Base-by-base conservation (phyloP, 352 stramenopile genomes). In the Halophytophthora batemanensis region DNA sequence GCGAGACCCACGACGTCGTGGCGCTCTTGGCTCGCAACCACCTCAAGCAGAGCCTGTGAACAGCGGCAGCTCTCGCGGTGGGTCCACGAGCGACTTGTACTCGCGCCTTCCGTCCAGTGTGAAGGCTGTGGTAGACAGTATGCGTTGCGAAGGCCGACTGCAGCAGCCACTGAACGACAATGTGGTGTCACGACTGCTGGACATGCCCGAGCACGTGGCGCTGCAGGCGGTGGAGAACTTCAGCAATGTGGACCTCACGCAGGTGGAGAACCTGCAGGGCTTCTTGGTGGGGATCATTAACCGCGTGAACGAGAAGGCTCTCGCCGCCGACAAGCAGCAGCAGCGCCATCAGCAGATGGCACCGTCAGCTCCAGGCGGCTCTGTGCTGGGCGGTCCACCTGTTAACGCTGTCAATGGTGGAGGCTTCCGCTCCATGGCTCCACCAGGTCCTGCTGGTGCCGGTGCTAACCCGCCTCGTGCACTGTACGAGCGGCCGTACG, bases 251-350 rank as follows among this genome's bases (percentile, higher is more conserved):
- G 80, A 93, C 62, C 52, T 90, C 11, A 59, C 73, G n/a, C 74
- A 86, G 28, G 71, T 93, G 28, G 66, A 73, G n/a, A 90, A 90
- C 53, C 45, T 91, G 21, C 73, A 91, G 51, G 78, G 78, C 13
- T 93, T 93, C 56, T 64, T 93, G 2, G 76, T 91, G 4, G 82
- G 82, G 22, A 93, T 93, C 47, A 89, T 93, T 62, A 91, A 89
- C 44, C 80, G 80, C 39, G 77, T 91, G 11, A 77, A 89, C 19
- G 82, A 91, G 41, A 83, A 82, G 46, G 54, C 64, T 11, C 68
- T 76, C 54, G 49, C 63, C 0, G 64, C 71, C 1, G 66, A 78
- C 35, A 67, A 73, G 6, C 64, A 66, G 35, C 59, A 67, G 14
- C 47, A 54, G 34, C 66, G 61, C 12, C 53, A 61, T 33, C 62